phyloP scores from a whole-genome alignment of 2,329 filamentous ascomycete species.

The Periglandula ipomoeae region DNA sequence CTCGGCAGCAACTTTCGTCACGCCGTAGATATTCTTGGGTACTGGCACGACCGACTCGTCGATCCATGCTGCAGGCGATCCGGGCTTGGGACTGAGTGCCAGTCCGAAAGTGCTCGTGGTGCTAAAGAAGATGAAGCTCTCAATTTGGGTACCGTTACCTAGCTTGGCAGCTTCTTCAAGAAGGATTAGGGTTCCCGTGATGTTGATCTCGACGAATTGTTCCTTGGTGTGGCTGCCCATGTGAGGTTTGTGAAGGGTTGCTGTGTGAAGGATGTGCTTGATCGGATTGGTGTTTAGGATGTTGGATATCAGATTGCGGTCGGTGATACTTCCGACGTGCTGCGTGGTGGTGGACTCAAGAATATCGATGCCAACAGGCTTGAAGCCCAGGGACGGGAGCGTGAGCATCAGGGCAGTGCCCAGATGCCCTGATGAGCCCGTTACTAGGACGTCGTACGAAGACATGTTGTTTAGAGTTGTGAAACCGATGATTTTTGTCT shows the following conservation, averaged over 20 bases:
- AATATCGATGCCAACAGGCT: slow-evolving; percentile 35
- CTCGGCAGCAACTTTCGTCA: slow-evolving; percentile 39
- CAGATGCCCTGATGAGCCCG: slow-evolving; percentile 37
- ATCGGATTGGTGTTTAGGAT: slow-evolving; percentile 25
- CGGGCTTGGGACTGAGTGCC: slow-evolving; percentile 26
- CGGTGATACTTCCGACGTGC: slow-evolving; percentile 26
- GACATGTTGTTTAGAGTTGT: no score
- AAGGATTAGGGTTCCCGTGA: slow-evolving; percentile 32
- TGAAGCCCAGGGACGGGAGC: slow-evolving; percentile 29
- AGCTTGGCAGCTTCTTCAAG: slow-evolving; percentile 28
- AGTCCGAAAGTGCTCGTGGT: slow-evolving; percentile 37
- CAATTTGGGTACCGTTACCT: slow-evolving; percentile 15
- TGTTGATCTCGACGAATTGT: slow-evolving; percentile 35
- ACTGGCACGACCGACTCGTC: slow-evolving; percentile 29
- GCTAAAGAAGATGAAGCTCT: slow-evolving; percentile 35
- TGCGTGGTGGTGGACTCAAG: slow-evolving; percentile 27
- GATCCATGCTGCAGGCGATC: slow-evolving; percentile 33
- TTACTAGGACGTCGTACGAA: slow-evolving; percentile 30
- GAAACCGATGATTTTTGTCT: no score
- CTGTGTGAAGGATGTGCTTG: slow-evolving; percentile 33
- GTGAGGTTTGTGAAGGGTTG: slow-evolving; percentile 39
- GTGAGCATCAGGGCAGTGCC: slow-evolving; percentile 36
- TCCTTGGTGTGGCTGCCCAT: slow-evolving; percentile 33
- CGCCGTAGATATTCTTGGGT: slow-evolving; percentile 40
- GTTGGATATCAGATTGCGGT: slow-evolving; percentile 22